phyloP scores from a whole-genome alignment of 139 green algal genomes.

The Chlamydomonas urium region DNA sequence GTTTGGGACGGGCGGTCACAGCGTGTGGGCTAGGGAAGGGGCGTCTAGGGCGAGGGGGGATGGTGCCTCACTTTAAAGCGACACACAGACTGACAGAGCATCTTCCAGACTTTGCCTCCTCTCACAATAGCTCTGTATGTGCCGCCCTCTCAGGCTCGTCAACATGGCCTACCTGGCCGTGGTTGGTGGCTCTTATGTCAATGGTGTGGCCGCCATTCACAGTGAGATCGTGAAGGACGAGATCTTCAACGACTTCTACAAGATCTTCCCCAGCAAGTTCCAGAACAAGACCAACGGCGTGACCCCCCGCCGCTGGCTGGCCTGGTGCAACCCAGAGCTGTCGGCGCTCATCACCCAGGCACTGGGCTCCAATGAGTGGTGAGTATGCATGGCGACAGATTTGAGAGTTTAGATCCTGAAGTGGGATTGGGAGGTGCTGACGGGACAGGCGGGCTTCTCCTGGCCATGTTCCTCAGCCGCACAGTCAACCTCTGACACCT shows the following conservation, averaged over 20 bases:
- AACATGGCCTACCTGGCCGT: slow-evolving; percentile 95
- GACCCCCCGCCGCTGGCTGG: slow-evolving; percentile 93
- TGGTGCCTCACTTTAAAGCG: no score
- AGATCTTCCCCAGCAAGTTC: slow-evolving; percentile 79
- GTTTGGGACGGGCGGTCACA: no score
- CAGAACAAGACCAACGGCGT: slow-evolving; percentile 99
- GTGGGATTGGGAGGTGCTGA: background rate
- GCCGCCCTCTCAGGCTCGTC: slow-evolving; percentile 88
- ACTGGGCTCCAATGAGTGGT: slow-evolving; percentile 81
- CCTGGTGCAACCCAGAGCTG: slow-evolving; percentile 94
- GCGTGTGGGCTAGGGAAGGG: no score
- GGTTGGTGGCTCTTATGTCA: slow-evolving; percentile 81
- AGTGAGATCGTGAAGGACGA: slow-evolving; percentile 83
- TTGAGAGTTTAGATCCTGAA: background rate
- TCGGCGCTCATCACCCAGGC: slow-evolving; percentile 80
- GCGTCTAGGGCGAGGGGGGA: no score
- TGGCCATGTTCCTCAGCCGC: no score
- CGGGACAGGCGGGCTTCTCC: no score
- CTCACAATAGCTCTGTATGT: no score
- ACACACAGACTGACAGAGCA: no score
- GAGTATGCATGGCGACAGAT: background rate
- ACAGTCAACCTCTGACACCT: no score
- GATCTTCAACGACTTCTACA: slow-evolving; percentile 77
- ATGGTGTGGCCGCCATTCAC: slow-evolving; percentile 97
- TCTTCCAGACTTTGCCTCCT: no score